Evolutionary conservation across 1,139 yeast genomes (phyloP).

Genomic region (Hanseniaspora uvarum): DNA sequence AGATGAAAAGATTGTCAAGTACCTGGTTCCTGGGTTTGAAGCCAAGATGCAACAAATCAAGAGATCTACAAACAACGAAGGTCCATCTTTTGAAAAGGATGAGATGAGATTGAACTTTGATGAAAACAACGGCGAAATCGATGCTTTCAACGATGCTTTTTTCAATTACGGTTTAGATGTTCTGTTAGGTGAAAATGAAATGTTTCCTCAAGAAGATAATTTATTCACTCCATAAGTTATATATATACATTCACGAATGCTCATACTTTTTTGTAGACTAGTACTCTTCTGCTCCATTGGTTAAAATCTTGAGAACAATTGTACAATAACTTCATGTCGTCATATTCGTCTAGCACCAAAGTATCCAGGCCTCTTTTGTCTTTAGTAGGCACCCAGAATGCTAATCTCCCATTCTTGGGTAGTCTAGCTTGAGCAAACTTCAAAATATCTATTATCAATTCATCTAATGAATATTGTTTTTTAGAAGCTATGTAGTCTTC

Average conservation of each 20-base stretch:
- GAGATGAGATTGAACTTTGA: neutral
- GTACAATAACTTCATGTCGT: slow-evolving; percentile 38
- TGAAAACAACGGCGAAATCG: neutral
- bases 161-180: slow-evolving; percentile 11
- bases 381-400: slow-evolving; percentile 98
- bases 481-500: slow-evolving; percentile 87
- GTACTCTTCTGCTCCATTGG: slow-evolving; percentile 80
- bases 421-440: slow-evolving; percentile 61
- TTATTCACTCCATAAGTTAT: neutral
- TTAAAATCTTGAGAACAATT: slow-evolving; percentile 79
- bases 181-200: slow-evolving; percentile 14
- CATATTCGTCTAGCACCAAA: slow-evolving; percentile 44
- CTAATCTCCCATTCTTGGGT: slow-evolving; percentile 65
- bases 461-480: slow-evolving; percentile 74
- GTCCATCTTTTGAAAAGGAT: neutral
- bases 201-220: slow-evolving; percentile 13
- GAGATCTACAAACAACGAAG: neutral
- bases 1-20: slow-evolving; percentile 16
- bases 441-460: slow-evolving; percentile 65
- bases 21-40: slow-evolving; percentile 17
- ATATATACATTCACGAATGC: neutral
- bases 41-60: neutral
- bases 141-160: neutral
- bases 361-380: slow-evolving; percentile 69
- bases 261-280: slow-evolving; percentile 69